Conservation (phyloP, 78 protist species). For the Polysphondylium violaceum region DNA sequence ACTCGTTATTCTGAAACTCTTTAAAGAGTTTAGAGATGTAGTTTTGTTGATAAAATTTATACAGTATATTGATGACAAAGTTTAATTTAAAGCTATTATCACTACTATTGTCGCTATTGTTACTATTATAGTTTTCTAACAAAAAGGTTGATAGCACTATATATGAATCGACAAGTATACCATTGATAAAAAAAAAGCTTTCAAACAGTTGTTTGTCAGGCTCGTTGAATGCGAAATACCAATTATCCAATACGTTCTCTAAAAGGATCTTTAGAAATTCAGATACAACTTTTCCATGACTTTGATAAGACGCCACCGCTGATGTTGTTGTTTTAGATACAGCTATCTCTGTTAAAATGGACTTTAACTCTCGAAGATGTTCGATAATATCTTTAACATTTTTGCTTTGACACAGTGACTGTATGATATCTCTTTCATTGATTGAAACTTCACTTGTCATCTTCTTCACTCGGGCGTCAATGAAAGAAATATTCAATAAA, state of each 20-base stretch:
- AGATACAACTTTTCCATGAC: background rate
- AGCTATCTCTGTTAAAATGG: background rate
- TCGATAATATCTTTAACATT: constrained; percentile 5
- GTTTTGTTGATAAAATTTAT: background rate
- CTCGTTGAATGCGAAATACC: constrained; percentile 55
- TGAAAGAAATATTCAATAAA: too few species aligned
- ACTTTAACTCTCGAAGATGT: constrained; percentile 16
- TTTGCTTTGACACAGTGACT: constrained; percentile 4
- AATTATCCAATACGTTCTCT: constrained; percentile 12
- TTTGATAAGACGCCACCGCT: background rate
- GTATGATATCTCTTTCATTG: too few species aligned
- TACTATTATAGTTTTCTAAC: background rate
- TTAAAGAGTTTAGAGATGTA: background rate
- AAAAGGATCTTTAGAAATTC: constrained; percentile 7
- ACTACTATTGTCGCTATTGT: background rate
- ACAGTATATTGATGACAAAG: background rate
- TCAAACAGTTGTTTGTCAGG: constrained; percentile 24
- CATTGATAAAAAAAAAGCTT: background rate
- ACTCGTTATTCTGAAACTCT: constrained; percentile 4
- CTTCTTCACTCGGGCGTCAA: too few species aligned
- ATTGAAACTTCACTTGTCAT: too few species aligned
- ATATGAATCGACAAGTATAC: constrained; percentile 15
- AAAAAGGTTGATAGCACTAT: background rate
- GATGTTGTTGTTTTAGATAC: background rate
- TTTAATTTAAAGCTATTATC: background rate